These are phyloP conservation scores for Coemansia sp. DNA, from an alignment of 192 early-diverging fungal genomes.

Conservation along the genomic window DNA sequence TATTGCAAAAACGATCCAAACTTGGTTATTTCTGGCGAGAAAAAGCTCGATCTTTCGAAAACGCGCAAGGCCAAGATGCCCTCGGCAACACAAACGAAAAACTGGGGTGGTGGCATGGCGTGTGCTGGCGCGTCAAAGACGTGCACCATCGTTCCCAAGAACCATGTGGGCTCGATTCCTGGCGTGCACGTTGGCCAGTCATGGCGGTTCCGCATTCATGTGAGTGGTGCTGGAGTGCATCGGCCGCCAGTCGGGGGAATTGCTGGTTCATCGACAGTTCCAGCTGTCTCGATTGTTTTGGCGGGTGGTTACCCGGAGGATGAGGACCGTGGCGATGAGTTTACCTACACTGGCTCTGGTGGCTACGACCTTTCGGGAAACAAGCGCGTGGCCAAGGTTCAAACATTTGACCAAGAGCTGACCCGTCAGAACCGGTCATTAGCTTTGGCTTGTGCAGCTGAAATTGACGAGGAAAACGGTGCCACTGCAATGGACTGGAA, in stretches of 20 bases:
- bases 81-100: constrained; percentile 52
- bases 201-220: constrained; percentile 54
- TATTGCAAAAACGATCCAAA: constrained; percentile 49
- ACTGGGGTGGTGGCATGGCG: constrained; percentile 57
- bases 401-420: constrained; percentile 59
- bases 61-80: constrained; percentile 49
- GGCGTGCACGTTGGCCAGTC: constrained; percentile 56
- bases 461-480: constrained; percentile 35
- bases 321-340: constrained; percentile 59
- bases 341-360: constrained; percentile 66
- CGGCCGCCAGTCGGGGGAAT: constrained; percentile 65
- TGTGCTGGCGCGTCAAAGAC: constrained; percentile 48
- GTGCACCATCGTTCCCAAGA: constrained; percentile 37
- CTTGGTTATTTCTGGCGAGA: constrained; percentile 36
- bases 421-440: constrained; percentile 56
- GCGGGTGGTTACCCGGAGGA: constrained; percentile 64
- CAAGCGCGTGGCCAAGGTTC: constrained; percentile 48
- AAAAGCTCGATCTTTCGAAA: constrained; percentile 40
- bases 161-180: constrained; percentile 56
- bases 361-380: constrained; percentile 59
- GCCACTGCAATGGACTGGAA: constrained; percentile 53
- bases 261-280: constrained; percentile 47
- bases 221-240: constrained; percentile 54
- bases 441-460: constrained; percentile 55
- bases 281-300: constrained; percentile 61